A percentile compares a stretch with the other conserved stretches of the same genome.
These are phyloP conservation scores for Gomphus sp. DNA, from an alignment of 1,284 basidiomycete species.

Conservation along the genomic window DNA sequence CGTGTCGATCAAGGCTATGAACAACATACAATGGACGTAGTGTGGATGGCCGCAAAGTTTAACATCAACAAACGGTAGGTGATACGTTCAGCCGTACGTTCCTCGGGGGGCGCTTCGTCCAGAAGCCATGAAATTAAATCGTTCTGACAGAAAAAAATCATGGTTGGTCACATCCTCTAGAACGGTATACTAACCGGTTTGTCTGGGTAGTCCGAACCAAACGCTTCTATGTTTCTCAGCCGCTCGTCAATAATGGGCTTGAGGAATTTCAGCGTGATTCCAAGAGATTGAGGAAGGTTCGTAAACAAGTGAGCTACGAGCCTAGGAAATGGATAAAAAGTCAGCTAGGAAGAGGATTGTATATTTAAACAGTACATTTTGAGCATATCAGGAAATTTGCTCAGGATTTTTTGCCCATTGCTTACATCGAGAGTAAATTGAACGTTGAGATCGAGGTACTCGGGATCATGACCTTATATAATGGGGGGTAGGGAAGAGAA, in stretches of 20 bases:
- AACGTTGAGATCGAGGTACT: slow-evolving; percentile 20
- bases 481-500: not conserved
- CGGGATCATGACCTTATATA: slow-evolving; percentile 23
- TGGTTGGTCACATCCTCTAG: slow-evolving; percentile 12
- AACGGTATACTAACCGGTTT: slow-evolving; percentile 23
- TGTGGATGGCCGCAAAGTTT: slow-evolving; percentile 40
- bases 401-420: slow-evolving; percentile 19
- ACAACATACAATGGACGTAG: slow-evolving; percentile 22
- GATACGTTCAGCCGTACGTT: slow-evolving; percentile 22
- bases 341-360: not conserved
- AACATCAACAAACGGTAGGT: slow-evolving; percentile 24
- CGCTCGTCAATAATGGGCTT: slow-evolving; percentile 30
- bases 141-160: slow-evolving; percentile 33
- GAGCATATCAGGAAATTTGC: slow-evolving; percentile 28
- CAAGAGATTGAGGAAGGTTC: slow-evolving; percentile 19
- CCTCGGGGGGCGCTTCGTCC: slow-evolving; percentile 25
- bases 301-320: slow-evolving; percentile 18
- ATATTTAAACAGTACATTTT: slow-evolving; percentile 24
- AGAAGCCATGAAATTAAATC: slow-evolving; percentile 38
- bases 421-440: slow-evolving; percentile 25
- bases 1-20: too few species aligned
- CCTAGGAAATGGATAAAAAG: slow-evolving; percentile 10
- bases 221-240: slow-evolving; percentile 19
- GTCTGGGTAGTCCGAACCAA: slow-evolving; percentile 25
- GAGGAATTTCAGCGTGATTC: slow-evolving; percentile 21